Percentiles rank a stretch among this genome's conserved stretches.
Evolutionary conservation across 305 asterid species (phyloP).

Genomic region (Rubia peregrina): DNA sequence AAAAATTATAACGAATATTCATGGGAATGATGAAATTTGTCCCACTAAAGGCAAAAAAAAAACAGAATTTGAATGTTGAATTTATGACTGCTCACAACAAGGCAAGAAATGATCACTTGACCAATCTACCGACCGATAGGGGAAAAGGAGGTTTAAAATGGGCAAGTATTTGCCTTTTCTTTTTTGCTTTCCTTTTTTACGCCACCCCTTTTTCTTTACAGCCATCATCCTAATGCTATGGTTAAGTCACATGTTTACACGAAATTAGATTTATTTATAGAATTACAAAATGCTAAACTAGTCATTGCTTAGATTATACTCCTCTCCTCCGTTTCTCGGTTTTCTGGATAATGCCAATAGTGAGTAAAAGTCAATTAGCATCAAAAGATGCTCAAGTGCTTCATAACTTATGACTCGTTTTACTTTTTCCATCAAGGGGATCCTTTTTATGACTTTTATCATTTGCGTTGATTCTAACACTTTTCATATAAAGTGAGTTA

Average conservation of each 20-base stretch:
- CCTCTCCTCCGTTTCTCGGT: neutral
- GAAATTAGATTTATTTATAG: neutral
- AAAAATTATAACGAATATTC: neutral
- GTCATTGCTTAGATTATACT: neutral
- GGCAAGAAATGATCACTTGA: neutral
- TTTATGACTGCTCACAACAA: neutral
- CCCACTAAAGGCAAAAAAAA: neutral
- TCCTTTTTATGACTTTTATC: neutral
- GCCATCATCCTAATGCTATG: neutral
- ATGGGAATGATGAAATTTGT: neutral
- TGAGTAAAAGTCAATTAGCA: neutral
- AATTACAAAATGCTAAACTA: neutral
- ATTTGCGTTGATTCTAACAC: neutral
- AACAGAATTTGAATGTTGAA: neutral
- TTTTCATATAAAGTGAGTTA: neutral
- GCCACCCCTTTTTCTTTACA: neutral
- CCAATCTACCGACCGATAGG: neutral
- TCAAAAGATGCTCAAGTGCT: neutral
- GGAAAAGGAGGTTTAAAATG: neutral
- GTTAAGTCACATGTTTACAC: conserved; percentile 1
- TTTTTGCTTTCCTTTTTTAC: neutral
- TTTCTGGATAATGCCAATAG: neutral
- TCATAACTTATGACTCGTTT: neutral
- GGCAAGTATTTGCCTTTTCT: neutral
- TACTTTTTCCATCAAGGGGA: neutral